Evolutionary conservation across 306 rosid genomes (phyloP).

Genomic region (Sesbania bispinosa): DNA sequence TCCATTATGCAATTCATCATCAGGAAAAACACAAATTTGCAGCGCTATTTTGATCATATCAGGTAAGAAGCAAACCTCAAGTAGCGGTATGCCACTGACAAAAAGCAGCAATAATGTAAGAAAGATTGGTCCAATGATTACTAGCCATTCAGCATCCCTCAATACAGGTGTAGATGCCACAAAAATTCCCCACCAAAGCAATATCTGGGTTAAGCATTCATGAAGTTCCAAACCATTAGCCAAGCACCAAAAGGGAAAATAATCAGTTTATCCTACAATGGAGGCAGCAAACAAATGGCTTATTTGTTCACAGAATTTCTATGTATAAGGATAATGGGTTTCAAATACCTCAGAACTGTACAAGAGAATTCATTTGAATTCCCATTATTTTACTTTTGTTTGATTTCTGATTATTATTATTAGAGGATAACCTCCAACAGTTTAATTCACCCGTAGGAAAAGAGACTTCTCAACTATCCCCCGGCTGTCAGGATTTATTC

Average conservation of each 20-base stretch:
- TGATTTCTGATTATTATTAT: neutral
- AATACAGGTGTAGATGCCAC: conserved; percentile 78
- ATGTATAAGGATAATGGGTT: neutral
- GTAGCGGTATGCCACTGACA: conserved; percentile 87
- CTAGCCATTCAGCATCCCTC: conserved; percentile 86
- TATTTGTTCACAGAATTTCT: too few relatives aligned
- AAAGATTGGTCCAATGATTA: conserved; percentile 75
- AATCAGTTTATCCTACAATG: neutral
- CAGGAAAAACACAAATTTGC: conserved; percentile 7
- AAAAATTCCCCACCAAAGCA: conserved; percentile 98
- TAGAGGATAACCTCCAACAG: neutral
- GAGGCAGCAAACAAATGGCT: neutral
- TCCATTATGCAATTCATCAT: conserved; percentile 28
- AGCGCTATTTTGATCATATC: conserved; percentile 1
- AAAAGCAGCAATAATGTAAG: conserved; percentile 90
- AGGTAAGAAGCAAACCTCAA: conserved; percentile 73
- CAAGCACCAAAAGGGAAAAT: conserved; percentile 10
- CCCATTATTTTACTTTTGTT: neutral
- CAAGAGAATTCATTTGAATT: neutral
- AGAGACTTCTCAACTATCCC: neutral
- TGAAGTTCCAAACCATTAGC: conserved; percentile 1
- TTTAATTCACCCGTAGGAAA: neutral
- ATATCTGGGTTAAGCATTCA: conserved; percentile 51
- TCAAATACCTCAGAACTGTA: neutral
- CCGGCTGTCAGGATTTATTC: neutral